Evolutionary conservation across 805 yeast species (phyloP).

Genomic region (Suhomyces sp.): DNA sequence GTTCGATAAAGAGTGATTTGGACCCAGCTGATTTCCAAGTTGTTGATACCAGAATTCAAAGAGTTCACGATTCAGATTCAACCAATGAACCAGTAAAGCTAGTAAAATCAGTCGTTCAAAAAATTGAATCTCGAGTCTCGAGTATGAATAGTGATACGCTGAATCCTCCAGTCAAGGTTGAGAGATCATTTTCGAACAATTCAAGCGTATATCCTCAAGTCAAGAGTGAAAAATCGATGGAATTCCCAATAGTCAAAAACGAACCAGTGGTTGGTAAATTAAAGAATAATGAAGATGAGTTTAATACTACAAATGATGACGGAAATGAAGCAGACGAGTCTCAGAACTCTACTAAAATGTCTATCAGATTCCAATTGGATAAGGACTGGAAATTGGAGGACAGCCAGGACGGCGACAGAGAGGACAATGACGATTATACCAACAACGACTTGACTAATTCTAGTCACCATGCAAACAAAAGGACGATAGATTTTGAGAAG

Average conservation of each 20-base stretch:
- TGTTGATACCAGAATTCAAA: slow-evolving; percentile 1
- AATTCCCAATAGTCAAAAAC: neutral
- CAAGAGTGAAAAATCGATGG: neutral
- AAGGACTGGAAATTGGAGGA: slow-evolving; percentile 38
- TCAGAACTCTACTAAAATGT: slow-evolving; percentile 9
- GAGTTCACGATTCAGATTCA: neutral
- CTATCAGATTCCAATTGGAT: slow-evolving; percentile 31
- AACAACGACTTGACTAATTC: slow-evolving; percentile 14
- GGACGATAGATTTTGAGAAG: slow-evolving; percentile 10
- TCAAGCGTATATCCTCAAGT: slow-evolving; percentile 2
- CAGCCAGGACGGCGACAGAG: slow-evolving; percentile 38
- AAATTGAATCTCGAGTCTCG: slow-evolving; percentile 3
- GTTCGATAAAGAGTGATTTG: neutral
- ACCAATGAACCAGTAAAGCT: slow-evolving; percentile 1
- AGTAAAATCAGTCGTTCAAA: slow-evolving; percentile 3
- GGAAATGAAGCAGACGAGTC: slow-evolving; percentile 5
- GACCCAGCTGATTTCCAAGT: neutral
- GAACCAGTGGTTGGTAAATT: neutral
- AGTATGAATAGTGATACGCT: slow-evolving; percentile 1
- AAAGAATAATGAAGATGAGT: neutral
- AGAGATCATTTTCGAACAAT: neutral
- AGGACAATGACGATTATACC: slow-evolving; percentile 33
- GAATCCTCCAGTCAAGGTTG: neutral
- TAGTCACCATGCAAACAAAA: slow-evolving; percentile 5
- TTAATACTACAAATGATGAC: neutral